These are phyloP conservation scores for Phalaenopsis hybrid DNA, from an alignment of 116 monocot species.

Conservation along the genomic window DNA sequence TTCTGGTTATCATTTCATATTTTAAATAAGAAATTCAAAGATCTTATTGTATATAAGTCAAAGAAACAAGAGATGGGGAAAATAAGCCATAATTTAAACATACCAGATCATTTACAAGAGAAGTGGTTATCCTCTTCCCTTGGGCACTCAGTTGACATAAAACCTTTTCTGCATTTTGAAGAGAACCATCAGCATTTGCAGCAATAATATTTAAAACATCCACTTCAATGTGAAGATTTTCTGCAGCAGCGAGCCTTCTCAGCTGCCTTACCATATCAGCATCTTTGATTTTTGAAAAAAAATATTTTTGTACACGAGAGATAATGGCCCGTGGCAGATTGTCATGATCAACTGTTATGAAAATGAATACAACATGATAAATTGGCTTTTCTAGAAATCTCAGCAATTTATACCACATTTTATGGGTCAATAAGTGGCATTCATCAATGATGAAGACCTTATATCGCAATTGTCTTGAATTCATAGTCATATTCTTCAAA, in stretches of 20 bases:
- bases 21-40: background rate
- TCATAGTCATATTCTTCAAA: constrained; percentile 32
- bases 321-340: constrained; percentile 56
- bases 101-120: constrained; percentile 81
- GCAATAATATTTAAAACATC: constrained; percentile 72
- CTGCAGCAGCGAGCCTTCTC: constrained; percentile 43
- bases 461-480: constrained; percentile 25
- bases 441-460: constrained; percentile 63
- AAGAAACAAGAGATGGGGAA: background rate
- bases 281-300: constrained; percentile 83
- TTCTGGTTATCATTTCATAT: background rate
- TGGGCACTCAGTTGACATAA: constrained; percentile 69
- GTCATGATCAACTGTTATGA: constrained; percentile 61
- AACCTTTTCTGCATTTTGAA: constrained; percentile 82
- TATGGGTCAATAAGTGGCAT: constrained; percentile 52
- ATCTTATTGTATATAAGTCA: background rate
- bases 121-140: constrained; percentile 59
- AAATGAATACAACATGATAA: constrained; percentile 52
- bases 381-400: constrained; percentile 61
- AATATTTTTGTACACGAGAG: constrained; percentile 72
- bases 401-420: constrained; percentile 48
- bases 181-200: constrained; percentile 73
- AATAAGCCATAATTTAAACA: constrained; percentile 17
- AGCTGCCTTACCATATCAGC: constrained; percentile 50
- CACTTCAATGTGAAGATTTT: constrained; percentile 58